A percentile compares a stretch with the other conserved stretches of the same genome.
These are phyloP conservation scores for Xylariaceae sp. DNA, from an alignment of 2,329 filamentous ascomycete genomes.

Conservation along the genomic window DNA sequence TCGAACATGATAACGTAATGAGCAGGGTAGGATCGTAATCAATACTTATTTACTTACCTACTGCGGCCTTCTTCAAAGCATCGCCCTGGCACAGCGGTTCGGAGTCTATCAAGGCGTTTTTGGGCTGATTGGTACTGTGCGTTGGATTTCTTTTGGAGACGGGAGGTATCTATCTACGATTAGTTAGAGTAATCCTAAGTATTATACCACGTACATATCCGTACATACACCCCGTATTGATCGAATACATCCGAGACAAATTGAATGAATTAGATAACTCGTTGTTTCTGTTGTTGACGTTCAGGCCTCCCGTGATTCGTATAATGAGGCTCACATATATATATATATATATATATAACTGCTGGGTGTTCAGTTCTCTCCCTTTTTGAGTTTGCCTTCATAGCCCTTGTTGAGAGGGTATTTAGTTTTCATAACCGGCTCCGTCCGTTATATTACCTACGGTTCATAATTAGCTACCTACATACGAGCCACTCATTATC, in stretches of 20 bases:
- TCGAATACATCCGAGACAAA: background rate
- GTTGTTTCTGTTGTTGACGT: no score
- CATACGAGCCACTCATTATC: no score
- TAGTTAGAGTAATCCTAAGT: background rate
- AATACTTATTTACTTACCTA: no score
- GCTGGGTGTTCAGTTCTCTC: no score
- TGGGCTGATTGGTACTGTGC: no score
- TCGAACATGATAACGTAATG: constrained; percentile 22
- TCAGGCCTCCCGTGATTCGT: no score
- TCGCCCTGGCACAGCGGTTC: constrained; percentile 12
- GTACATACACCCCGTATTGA: background rate
- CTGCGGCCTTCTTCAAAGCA: constrained; percentile 11
- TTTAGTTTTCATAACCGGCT: constrained; percentile 22
- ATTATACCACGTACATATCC: background rate
- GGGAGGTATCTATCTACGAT: background rate
- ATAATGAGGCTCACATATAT: no score
- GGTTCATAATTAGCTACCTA: no score
- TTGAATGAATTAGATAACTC: background rate
- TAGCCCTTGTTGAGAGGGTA: no score
- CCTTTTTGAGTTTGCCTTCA: no score
- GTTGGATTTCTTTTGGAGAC: no score
- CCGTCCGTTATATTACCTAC: constrained; percentile 16
- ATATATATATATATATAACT: no score
- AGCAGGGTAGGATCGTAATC: constrained; percentile 22
- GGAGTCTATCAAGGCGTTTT: background rate